phyloP scores from a whole-genome alignment of 2,329 filamentous ascomycete species.

The Talaromyces sp. region DNA sequence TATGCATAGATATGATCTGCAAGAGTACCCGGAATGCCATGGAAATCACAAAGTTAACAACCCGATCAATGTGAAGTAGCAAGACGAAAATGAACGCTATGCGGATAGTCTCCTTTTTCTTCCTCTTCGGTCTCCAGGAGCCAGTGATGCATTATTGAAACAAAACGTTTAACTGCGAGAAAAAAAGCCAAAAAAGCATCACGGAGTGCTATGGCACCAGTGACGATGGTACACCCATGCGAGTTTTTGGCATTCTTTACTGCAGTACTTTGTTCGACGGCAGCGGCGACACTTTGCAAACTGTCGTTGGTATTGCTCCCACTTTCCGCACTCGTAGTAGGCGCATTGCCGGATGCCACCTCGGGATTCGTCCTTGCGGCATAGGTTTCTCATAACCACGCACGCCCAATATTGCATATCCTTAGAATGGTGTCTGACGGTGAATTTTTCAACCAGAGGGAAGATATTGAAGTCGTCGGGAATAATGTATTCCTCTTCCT shows the following conservation, averaged over 20 bases:
- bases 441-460: conserved; percentile 96
- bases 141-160: not conserved
- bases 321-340: conserved; percentile 96
- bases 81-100: not conserved
- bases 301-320: conserved; percentile 93
- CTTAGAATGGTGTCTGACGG: conserved; percentile 85
- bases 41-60: not conserved
- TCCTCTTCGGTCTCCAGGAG: not conserved
- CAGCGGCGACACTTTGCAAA: conserved; percentile 98
- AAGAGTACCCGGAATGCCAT: not conserved
- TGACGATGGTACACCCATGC: conserved; percentile 98
- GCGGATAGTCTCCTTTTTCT: not conserved
- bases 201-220: conserved; percentile 65
- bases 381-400: conserved; percentile 97
- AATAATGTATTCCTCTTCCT: conserved; percentile 81
- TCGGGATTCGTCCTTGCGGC: conserved; percentile 91
- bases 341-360: conserved; percentile 96
- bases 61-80: not conserved
- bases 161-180: not conserved
- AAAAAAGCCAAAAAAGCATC: not conserved
- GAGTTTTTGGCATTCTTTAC: conserved; percentile 98
- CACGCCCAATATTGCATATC: conserved; percentile 99
- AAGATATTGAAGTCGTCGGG: conserved; percentile 98
- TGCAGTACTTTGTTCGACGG: conserved; percentile 96
- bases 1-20: not conserved